Evolutionary conservation across 202 grass and related monocot genomes (phyloP).

Genomic region (Panicum hallii): DNA sequence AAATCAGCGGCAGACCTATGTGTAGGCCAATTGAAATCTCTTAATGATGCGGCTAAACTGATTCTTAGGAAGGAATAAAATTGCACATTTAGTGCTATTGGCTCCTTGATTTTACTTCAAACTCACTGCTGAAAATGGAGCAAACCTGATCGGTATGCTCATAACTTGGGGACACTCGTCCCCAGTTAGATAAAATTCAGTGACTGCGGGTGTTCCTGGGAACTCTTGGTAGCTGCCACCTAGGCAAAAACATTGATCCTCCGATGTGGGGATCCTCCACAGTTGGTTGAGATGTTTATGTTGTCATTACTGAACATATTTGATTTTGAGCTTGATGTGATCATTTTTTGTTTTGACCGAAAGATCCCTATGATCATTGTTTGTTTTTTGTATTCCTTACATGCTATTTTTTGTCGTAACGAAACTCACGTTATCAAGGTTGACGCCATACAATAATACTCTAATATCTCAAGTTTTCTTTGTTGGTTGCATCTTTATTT

Average conservation of each 20-base stretch:
- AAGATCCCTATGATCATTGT: conserved; percentile 4
- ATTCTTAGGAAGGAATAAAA: too few relatives aligned
- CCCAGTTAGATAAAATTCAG: background rate
- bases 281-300: conserved; percentile 13
- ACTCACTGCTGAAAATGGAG: background rate
- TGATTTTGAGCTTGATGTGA: background rate
- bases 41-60: too few relatives aligned
- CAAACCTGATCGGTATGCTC: background rate
- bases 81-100: too few relatives aligned
- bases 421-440: conserved; percentile 7
- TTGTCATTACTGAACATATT: background rate
- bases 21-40: too few relatives aligned
- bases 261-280: background rate
- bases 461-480: background rate
- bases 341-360: background rate
- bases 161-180: conserved; percentile 3
- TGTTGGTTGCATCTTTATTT: conserved; percentile 29
- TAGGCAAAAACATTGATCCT: conserved; percentile 4
- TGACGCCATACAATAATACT: background rate
- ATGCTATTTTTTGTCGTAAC: background rate
- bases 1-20: background rate
- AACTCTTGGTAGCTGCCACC: background rate
- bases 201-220: conserved; percentile 20
- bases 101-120: too few relatives aligned
- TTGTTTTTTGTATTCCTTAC: conserved; percentile 8